These are phyloP conservation scores for Silene uniflora DNA, from an alignment of 148 eudicot species.

Conservation along the genomic window DNA sequence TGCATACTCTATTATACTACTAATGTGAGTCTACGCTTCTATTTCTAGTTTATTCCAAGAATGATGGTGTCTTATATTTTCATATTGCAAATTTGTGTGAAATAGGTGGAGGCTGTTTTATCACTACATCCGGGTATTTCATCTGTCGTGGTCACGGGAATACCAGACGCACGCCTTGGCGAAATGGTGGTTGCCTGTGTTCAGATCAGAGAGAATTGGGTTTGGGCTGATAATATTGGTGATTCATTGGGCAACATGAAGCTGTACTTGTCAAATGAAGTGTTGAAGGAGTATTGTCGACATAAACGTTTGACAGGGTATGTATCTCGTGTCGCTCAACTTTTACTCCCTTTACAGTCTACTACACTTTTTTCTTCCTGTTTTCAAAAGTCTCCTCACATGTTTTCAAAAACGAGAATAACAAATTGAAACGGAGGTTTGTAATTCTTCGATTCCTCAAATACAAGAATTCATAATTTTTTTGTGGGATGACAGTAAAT, in stretches of 20 bases:
- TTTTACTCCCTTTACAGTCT: neutral
- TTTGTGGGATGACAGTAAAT: neutral
- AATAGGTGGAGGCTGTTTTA: slow-evolving; percentile 66
- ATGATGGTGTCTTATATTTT: neutral
- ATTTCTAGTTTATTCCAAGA: neutral
- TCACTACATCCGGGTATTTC: slow-evolving; percentile 73
- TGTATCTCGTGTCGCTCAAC: slow-evolving; percentile 27
- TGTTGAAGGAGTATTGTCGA: slow-evolving; percentile 55
- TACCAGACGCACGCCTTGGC: slow-evolving; percentile 57
- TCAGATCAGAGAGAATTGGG: slow-evolving; percentile 51
- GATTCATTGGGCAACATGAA: slow-evolving; percentile 16
- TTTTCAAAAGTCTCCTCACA: neutral
- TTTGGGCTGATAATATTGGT: slow-evolving; percentile 43
- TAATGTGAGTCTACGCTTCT: neutral
- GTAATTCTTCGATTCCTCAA: too few relatives aligned
- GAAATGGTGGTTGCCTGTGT: slow-evolving; percentile 81
- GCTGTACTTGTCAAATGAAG: slow-evolving; percentile 36
- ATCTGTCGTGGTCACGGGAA: slow-evolving; percentile 51
- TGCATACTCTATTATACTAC: too few relatives aligned
- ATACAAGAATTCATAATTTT: neutral
- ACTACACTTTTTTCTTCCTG: neutral
- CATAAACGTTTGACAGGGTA: slow-evolving; percentile 59
- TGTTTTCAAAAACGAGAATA: too few relatives aligned
- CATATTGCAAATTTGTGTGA: slow-evolving; percentile 16
- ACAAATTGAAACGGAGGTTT: too few relatives aligned